Conservation (phyloP, 75 land plant species). For the Pinus tabuliformis region DNA sequence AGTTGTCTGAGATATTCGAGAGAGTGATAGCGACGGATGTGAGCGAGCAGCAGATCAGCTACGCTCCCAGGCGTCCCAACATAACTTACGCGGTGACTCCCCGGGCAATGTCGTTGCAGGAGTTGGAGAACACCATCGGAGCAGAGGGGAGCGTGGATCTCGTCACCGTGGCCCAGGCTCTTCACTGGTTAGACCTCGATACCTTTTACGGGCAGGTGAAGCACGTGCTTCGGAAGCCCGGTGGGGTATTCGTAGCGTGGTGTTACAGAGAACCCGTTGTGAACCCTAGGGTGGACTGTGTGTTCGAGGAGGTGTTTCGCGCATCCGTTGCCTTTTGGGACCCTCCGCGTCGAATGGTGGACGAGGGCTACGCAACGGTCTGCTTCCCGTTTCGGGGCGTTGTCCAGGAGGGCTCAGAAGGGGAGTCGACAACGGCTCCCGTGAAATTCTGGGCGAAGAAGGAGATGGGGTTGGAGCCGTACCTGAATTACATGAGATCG, state of each 20-base stretch:
- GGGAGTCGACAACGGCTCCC: conserved; percentile 45
- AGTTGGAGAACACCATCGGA: conserved; percentile 28
- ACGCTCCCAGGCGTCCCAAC: conserved; percentile 53
- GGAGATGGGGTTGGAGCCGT: conserved; percentile 39
- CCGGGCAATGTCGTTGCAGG: conserved; percentile 21
- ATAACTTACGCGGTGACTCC: conserved; percentile 46
- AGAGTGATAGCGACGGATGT: conserved; percentile 77
- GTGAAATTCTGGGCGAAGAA: conserved; percentile 30
- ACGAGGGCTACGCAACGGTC: too few species aligned
- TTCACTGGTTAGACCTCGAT: conserved; percentile 83
- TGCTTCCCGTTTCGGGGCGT: too few species aligned
- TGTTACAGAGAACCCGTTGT: conserved; percentile 44
- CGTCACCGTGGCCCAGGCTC: conserved; percentile 60
- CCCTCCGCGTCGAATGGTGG: too few species aligned
- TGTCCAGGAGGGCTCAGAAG: conserved; percentile 2
- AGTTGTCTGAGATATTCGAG: conserved; percentile 59
- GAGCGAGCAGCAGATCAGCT: conserved; percentile 51
- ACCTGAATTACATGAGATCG: conserved; percentile 42
- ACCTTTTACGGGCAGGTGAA: conserved; percentile 52
- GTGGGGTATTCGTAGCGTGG: conserved; percentile 84
- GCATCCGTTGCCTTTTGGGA: too few species aligned
- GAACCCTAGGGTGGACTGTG: conserved; percentile 34
- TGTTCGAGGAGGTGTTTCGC: conserved; percentile 6
- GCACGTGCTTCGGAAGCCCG: conserved; percentile 44
- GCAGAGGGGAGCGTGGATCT: conserved; percentile 46